Evolutionary conservation across 163 green algal genomes (phyloP).

Genomic region (Coccomyxa subellipsoidea): DNA sequence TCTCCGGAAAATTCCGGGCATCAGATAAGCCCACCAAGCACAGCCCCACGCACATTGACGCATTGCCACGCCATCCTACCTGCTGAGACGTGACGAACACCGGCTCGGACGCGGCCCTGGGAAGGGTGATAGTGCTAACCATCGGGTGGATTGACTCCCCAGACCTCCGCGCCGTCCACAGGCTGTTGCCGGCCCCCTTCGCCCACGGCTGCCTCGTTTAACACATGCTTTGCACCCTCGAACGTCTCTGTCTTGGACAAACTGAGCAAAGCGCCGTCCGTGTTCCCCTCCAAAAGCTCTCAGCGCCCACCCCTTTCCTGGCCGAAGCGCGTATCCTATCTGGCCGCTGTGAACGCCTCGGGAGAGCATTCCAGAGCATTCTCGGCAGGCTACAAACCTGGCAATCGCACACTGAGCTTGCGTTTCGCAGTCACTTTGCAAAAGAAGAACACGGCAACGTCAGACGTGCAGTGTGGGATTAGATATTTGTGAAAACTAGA

Average conservation of each 20-base stretch:
- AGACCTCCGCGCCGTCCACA: not conserved
- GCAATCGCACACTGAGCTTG: not conserved
- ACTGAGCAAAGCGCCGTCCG: too few relatives aligned
- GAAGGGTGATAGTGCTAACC: not conserved
- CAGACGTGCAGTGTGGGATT: not conserved
- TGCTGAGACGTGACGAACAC: not conserved
- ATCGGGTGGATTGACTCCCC: not conserved
- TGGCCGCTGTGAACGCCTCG: not conserved
- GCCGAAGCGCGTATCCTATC: not conserved
- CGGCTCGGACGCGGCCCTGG: not conserved
- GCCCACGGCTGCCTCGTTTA: too few relatives aligned
- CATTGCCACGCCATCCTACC: not conserved
- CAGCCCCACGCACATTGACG: too few relatives aligned
- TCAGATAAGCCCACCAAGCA: not conserved
- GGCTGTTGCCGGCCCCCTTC: not conserved
- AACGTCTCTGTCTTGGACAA: too few relatives aligned
- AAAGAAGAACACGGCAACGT: too few relatives aligned
- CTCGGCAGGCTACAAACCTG: not conserved
- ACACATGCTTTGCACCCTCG: too few relatives aligned
- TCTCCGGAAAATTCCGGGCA: not conserved
- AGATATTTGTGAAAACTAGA: not conserved
- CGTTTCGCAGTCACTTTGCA: too few relatives aligned
- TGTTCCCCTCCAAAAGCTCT: too few relatives aligned
- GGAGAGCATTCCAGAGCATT: not conserved
- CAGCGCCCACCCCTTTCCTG: too few relatives aligned